Evolutionary conservation across 371 early-diverging fungal genomes (phyloP).

Genomic region (Capillidium rhysosporum): DNA sequence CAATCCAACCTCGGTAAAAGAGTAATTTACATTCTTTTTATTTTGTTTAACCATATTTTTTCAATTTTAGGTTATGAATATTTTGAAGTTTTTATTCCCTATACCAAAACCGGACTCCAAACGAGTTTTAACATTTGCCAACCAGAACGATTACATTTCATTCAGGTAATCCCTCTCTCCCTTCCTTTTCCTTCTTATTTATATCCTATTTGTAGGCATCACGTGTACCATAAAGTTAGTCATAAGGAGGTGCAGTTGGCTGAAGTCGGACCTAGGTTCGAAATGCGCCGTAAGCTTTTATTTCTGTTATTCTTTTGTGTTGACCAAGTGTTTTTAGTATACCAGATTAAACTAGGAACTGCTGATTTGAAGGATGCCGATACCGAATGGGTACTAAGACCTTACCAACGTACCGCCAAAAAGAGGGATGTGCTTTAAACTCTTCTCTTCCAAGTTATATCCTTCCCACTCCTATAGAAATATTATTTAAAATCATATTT

Average conservation of each 20-base stretch:
- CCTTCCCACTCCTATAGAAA: not conserved
- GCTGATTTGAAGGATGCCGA: slow-evolving; percentile 91
- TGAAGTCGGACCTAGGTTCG: slow-evolving; percentile 96
- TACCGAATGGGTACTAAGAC: slow-evolving; percentile 92
- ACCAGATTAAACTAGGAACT: slow-evolving; percentile 88
- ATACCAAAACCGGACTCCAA: slow-evolving; percentile 92
- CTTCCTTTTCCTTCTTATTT: not conserved
- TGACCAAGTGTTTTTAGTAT: slow-evolving; percentile 25
- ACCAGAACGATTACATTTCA: slow-evolving; percentile 90
- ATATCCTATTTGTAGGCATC: slow-evolving; percentile 41
- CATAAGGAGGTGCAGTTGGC: slow-evolving; percentile 78
- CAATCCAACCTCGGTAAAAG: slow-evolving; percentile 68
- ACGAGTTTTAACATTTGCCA: slow-evolving; percentile 91
- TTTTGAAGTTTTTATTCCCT: slow-evolving; percentile 89
- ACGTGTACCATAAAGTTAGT: slow-evolving; percentile 73
- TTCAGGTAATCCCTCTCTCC: slow-evolving; percentile 33
- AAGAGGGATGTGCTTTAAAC: slow-evolving; percentile 58
- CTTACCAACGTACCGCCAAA: slow-evolving; percentile 87
- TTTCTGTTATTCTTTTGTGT: not conserved
- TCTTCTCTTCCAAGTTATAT: not conserved
- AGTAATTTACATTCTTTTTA: slow-evolving; percentile 19
- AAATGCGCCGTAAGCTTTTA: slow-evolving; percentile 62
- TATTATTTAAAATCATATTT: not conserved
- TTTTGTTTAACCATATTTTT: not conserved
- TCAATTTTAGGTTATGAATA: slow-evolving; percentile 42